Conservation (phyloP, 768 basidiomycete species). For the Hydnomerulius pinastri region DNA sequence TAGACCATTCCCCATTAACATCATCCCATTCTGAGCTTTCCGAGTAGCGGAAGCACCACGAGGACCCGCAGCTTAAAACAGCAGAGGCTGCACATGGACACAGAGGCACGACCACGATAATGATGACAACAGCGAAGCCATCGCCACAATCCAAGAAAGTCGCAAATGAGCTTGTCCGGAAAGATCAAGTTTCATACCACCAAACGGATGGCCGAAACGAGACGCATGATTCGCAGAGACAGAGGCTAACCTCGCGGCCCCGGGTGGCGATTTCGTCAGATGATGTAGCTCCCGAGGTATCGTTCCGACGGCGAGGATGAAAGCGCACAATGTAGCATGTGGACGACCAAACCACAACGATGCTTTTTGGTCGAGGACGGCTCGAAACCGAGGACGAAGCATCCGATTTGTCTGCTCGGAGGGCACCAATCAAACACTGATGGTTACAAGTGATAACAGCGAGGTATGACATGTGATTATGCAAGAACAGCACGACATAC, state of each 20-base stretch:
- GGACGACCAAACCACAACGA: background rate
- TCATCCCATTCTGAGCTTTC: background rate
- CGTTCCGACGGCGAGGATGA: background rate
- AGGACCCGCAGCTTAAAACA: no score
- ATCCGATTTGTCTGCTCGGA: background rate
- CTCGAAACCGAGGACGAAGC: background rate
- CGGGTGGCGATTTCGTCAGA: background rate
- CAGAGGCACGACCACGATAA: background rate
- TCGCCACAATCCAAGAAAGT: no score
- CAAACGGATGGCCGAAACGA: background rate
- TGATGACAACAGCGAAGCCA: no score
- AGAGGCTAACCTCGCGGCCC: background rate
- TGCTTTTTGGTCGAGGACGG: background rate
- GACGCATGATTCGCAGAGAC: background rate
- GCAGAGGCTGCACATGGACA: background rate
- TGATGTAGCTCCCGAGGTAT: background rate
- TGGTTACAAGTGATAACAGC: no score
- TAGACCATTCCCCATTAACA: background rate
- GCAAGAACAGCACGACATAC: no score
- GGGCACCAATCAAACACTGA: no score
- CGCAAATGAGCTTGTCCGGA: background rate
- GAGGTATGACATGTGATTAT: background rate
- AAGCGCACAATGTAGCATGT: background rate
- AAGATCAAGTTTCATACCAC: background rate
- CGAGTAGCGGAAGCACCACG: background rate